Evolutionary conservation across 176 grass and related monocot species (phyloP).

Genomic region (Oryza meridionalis): DNA sequence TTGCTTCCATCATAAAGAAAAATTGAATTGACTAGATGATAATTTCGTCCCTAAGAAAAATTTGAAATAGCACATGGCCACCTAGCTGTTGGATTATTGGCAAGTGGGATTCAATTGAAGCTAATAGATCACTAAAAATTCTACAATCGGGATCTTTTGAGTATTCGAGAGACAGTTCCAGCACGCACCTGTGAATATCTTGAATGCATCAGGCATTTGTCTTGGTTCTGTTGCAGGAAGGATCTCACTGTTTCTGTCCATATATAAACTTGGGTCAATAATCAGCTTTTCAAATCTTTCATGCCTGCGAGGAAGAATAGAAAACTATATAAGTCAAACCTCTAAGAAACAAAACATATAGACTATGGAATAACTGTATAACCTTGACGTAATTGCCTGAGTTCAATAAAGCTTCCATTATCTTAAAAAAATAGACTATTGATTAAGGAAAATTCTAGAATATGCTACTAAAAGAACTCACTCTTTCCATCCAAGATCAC

Average conservation of each 20-base stretch:
- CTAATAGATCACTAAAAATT: neutral
- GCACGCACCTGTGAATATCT: slow-evolving; percentile 77
- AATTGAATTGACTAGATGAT: neutral
- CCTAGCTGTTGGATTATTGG: neutral
- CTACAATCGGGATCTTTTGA: neutral
- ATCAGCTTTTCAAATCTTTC: slow-evolving; percentile 77
- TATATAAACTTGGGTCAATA: slow-evolving; percentile 70
- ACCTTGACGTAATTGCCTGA: too few relatives aligned
- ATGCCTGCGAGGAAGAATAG: slow-evolving; percentile 42
- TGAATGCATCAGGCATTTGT: slow-evolving; percentile 72
- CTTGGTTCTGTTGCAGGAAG: slow-evolving; percentile 50
- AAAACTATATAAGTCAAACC: neutral
- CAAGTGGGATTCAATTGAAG: neutral
- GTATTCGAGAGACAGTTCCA: neutral
- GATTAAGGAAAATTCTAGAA: slow-evolving; percentile 1
- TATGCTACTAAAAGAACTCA: slow-evolving; percentile 33
- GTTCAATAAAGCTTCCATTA: too few relatives aligned
- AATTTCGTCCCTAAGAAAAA: neutral
- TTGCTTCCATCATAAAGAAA: neutral
- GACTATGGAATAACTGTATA: neutral
- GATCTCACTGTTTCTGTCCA: slow-evolving; percentile 42
- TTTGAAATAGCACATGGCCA: neutral
- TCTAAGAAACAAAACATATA: neutral
- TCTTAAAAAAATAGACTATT: neutral
- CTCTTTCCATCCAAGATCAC: slow-evolving; percentile 75